Percentiles rank a stretch among this genome's conserved stretches.
phyloP scores from a whole-genome alignment of 768 basidiomycete species.

The Psilocybe sp. region DNA sequence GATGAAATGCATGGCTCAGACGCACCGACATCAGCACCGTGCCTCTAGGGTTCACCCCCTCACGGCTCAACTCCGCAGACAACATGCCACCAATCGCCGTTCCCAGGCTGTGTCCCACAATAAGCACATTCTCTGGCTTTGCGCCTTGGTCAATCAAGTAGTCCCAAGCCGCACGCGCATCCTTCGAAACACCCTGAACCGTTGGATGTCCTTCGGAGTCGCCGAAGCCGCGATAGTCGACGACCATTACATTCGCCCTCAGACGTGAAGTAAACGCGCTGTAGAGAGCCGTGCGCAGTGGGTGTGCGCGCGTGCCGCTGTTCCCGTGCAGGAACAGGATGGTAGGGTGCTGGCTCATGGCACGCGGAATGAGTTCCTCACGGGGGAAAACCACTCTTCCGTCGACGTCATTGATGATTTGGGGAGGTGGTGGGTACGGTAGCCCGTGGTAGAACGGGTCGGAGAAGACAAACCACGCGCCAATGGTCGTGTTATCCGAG shows the following conservation, averaged over 20 bases:
- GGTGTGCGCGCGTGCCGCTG: conserved; percentile 58
- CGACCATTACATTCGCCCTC: conserved; percentile 56
- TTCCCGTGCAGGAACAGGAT: conserved; percentile 76
- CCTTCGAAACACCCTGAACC: conserved; percentile 53
- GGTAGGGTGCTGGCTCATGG: conserved; percentile 42
- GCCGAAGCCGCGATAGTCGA: conserved; percentile 77
- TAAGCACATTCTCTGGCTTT: conserved; percentile 44
- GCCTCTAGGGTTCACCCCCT: conserved; percentile 39
- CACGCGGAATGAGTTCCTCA: conserved; percentile 23
- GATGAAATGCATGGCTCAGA: conserved; percentile 1
- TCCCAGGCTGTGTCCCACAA: conserved; percentile 76
- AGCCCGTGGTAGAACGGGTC: conserved; percentile 43
- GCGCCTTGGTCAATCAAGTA: conserved; percentile 56
- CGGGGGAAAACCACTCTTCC: conserved; percentile 18
- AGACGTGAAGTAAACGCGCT: conserved; percentile 47
- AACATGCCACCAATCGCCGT: conserved; percentile 60
- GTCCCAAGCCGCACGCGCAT: conserved; percentile 65
- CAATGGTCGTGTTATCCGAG: conserved; percentile 59
- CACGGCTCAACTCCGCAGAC: conserved; percentile 43
- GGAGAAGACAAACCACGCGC: conserved; percentile 66
- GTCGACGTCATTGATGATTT: conserved; percentile 22
- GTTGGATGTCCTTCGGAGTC: conserved; percentile 66
- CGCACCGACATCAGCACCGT: conserved; percentile 45
- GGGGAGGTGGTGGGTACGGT: conserved; percentile 28
- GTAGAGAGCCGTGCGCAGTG: conserved; percentile 51